A percentile compares a stretch with the other conserved stretches of the same genome.
phyloP scores from a whole-genome alignment of 148 eudicot genomes.

The Persicaria tinctoria region DNA sequence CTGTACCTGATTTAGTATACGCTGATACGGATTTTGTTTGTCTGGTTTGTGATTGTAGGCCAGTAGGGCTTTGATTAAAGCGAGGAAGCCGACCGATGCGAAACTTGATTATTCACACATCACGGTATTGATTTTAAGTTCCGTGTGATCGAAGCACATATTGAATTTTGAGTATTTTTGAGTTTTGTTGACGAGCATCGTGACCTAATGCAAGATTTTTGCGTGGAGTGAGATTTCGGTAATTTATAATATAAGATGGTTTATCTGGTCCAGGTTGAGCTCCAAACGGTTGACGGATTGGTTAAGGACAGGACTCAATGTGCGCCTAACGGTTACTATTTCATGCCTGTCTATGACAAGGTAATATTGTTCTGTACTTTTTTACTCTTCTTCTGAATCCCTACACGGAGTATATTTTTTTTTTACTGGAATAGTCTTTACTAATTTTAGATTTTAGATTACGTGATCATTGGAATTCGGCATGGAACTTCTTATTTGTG shows the following conservation, averaged over 20 bases:
- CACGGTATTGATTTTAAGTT: conserved; percentile 44
- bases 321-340: conserved; percentile 99
- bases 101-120: conserved; percentile 96
- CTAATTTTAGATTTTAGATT: neutral
- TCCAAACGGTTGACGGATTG: conserved; percentile 85
- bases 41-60: conserved; percentile 41
- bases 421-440: neutral
- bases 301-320: conserved; percentile 97
- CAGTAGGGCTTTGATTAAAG: conserved; percentile 70
- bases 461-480: neutral
- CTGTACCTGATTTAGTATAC: neutral
- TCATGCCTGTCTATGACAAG: conserved; percentile 98
- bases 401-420: neutral
- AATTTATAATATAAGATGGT: neutral
- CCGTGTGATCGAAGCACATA: neutral
- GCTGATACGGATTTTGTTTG: conserved; percentile 4
- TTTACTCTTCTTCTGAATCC: neutral
- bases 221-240: neutral
- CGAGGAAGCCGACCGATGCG: conserved; percentile 63
- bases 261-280: conserved; percentile 66
- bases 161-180: neutral
- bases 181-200: neutral
- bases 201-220: neutral
- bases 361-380: conserved; percentile 23
- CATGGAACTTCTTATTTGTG: neutral